A percentile compares a stretch with the other conserved stretches of the same genome.
Evolutionary conservation across 139 green algal species (phyloP).

Genomic region (Picochlorum sp.): DNA sequence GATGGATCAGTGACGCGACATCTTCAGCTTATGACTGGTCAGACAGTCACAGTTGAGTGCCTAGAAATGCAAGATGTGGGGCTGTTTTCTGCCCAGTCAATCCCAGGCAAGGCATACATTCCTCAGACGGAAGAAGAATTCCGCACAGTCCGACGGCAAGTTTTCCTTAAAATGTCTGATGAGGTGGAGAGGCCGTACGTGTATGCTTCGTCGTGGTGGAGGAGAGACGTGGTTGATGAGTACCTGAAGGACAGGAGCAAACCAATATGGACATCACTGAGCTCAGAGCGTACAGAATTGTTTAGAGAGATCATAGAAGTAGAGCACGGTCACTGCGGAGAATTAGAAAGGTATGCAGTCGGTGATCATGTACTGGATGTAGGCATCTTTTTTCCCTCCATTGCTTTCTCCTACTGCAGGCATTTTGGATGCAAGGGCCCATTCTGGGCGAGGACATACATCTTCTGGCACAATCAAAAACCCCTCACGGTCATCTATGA

Average conservation of each 20-base stretch:
- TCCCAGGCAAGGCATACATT: conserved; percentile 16
- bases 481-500: conserved; percentile 95
- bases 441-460: conserved; percentile 88
- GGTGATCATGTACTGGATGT: background rate
- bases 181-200: conserved; percentile 53
- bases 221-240: conserved; percentile 37
- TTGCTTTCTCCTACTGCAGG: conserved; percentile 17
- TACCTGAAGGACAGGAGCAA: conserved; percentile 49
- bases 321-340: conserved; percentile 47
- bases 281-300: conserved; percentile 65
- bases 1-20: conserved; percentile 96
- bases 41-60: conserved; percentile 51
- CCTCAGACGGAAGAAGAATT: background rate
- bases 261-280: conserved; percentile 82
- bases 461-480: conserved; percentile 76
- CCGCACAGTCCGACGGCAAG: conserved; percentile 51
- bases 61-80: conserved; percentile 58
- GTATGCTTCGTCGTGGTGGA: conserved; percentile 92
- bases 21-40: conserved; percentile 76
- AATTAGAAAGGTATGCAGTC: conserved; percentile 31
- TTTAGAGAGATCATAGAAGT: conserved; percentile 68
- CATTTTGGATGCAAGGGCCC: conserved; percentile 44
- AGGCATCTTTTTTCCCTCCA: background rate
- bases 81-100: conserved; percentile 30
- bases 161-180: conserved; percentile 35